phyloP scores from a whole-genome alignment of 441 rosid species.

The Brassica hybrid region DNA sequence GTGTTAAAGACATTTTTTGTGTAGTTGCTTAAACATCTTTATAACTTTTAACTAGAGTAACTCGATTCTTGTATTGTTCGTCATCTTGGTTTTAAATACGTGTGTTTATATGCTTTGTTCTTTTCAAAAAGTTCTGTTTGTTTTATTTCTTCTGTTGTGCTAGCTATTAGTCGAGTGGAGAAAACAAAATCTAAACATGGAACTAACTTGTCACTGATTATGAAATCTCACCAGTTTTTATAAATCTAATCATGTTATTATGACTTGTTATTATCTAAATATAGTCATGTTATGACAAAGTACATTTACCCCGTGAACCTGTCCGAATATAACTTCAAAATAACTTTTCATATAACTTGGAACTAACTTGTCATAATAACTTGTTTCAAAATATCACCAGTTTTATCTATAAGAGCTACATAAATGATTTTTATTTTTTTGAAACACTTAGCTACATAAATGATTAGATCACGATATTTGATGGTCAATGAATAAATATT shows the following conservation, averaged over 20 bases:
- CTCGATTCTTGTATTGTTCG: not conserved
- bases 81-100: not conserved
- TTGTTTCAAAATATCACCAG: not conserved
- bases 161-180: not conserved
- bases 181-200: not conserved
- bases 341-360: not conserved
- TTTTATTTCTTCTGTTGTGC: not conserved
- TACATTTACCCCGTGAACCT: not conserved
- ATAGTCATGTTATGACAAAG: not conserved
- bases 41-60: not conserved
- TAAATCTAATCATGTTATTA: not conserved
- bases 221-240: not conserved
- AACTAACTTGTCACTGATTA: not conserved
- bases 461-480: not conserved
- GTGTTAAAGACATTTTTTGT: not conserved
- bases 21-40: not conserved
- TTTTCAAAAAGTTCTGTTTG: not conserved
- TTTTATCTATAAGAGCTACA: not conserved
- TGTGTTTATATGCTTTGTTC: not conserved
- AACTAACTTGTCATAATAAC: not conserved
- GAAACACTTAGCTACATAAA: no score
- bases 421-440: no score
- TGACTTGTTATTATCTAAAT: not conserved
- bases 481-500: not conserved
- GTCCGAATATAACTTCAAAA: not conserved